Base-by-base conservation (phyloP, 2,329 filamentous ascomycete species). In the Fusarium sp. region DNA sequence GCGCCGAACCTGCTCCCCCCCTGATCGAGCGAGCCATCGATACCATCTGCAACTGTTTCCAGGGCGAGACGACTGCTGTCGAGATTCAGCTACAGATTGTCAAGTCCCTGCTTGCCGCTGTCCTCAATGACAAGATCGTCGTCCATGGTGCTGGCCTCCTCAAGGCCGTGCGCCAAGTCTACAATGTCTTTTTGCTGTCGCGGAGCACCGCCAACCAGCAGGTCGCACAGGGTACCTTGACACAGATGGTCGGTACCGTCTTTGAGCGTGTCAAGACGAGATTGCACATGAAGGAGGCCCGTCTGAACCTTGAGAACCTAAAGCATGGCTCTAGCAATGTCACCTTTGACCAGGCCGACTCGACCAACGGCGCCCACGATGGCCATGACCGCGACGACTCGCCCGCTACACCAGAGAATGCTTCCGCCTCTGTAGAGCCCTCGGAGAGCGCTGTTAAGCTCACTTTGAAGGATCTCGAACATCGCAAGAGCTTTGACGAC, bases 21-120 rank as follows among this genome's bases (percentile, higher is more conserved):
- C 87, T 99, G 75, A 99, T 99, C 80, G 97, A 99, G 85, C 91
- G 96, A 74, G 97, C 97, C 68, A 99, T 99, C 80, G 97, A 99
- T 84, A 98, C 97, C 38, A 99, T 99, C 87, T 99, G 97, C 87
- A 96, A 98, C 81, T 99, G 97, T 83, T 99, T 99, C 81, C 95
- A 98, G 81, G 96, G 97, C 80, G 97, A 99, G 85, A 94, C 94
- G 2, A 99, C 97, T 0, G 92, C 95, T 4, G 90, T 93, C 62
- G 96, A 98, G 82, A 93, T 98, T 57, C 97, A 99, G 83, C 90
- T 98, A 78, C 97, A 99, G 84, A 99, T 99, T 77, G 95, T 99
- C 82, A 98, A 99, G 85, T 98, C 97, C 2, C 87, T 99, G 69
- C 87, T 99, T 69, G 95, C 97, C 15, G 97, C 97, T 15, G 97